These are phyloP conservation scores for Yarrowia sp. DNA, from an alignment of 805 yeast species.

Conservation along the genomic window DNA sequence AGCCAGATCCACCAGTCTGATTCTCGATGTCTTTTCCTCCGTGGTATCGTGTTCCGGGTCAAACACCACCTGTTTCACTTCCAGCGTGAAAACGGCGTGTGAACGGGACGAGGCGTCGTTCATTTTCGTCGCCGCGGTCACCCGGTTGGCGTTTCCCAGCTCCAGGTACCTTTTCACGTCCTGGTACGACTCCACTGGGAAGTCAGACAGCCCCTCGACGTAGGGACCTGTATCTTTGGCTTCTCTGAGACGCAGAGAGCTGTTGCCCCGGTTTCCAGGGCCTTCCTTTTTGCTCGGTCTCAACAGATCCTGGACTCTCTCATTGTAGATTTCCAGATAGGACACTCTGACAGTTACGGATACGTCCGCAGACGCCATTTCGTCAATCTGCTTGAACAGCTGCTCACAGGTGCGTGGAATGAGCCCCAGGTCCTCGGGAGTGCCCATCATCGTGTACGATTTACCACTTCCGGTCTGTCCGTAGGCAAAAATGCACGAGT, in stretches of 20 bases:
- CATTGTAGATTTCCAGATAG: constrained; percentile 79
- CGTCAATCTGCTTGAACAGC: constrained; percentile 56
- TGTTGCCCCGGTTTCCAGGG: constrained; percentile 40
- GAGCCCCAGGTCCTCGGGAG: constrained; percentile 61
- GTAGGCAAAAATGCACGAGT: constrained; percentile 77
- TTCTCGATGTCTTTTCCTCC: constrained; percentile 61
- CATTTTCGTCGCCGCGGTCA: constrained; percentile 76
- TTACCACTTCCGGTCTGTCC: constrained; percentile 90
- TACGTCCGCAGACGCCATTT: constrained; percentile 51
- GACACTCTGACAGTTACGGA: constrained; percentile 60
- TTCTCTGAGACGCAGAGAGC: constrained; percentile 64
- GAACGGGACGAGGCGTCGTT: constrained; percentile 78
- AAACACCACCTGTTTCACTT: constrained; percentile 62
- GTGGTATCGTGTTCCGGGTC: constrained; percentile 49
- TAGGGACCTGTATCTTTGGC: constrained; percentile 71
- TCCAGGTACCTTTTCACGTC: constrained; percentile 59
- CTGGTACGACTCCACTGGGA: constrained; percentile 55
- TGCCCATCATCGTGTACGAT: constrained; percentile 81
- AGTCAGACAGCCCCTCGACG: constrained; percentile 70
- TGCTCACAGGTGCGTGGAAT: constrained; percentile 67
- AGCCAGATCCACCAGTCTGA: constrained; percentile 79
- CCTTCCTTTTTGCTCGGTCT: constrained; percentile 36
- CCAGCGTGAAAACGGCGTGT: constrained; percentile 76
- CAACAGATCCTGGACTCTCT: constrained; percentile 72
- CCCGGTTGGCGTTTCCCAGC: constrained; percentile 62